phyloP scores from a whole-genome alignment of 2,329 filamentous ascomycete genomes.

The Ophiocordyceps sinensis region DNA sequence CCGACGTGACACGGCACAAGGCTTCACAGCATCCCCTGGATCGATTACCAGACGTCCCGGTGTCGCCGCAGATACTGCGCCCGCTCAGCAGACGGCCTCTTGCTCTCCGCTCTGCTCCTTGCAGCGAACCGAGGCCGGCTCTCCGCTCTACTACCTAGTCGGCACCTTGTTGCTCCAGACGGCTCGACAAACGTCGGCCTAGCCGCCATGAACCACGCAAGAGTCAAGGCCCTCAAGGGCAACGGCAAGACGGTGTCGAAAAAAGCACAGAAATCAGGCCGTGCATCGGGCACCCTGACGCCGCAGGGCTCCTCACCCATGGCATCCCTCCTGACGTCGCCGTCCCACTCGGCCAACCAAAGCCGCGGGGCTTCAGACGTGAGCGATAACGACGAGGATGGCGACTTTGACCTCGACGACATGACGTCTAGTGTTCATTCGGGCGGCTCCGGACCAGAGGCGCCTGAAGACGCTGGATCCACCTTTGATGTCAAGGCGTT shows the following conservation, averaged over 20 bases:
- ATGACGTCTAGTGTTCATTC: conserved; percentile 29
- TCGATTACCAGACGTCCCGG: neutral
- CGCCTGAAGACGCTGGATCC: conserved; percentile 53
- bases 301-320: conserved; percentile 45
- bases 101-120: no score
- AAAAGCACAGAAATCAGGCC: conserved; percentile 47
- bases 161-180: neutral
- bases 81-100: no score
- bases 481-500: conserved; percentile 47
- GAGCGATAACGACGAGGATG: conserved; percentile 37
- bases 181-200: neutral
- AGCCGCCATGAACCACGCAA: conserved; percentile 42
- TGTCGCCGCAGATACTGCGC: no score
- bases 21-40: neutral
- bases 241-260: conserved; percentile 58
- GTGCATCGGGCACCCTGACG: conserved; percentile 42
- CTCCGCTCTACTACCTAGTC: neutral
- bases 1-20: neutral
- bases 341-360: conserved; percentile 40
- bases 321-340: conserved; percentile 41
- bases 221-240: conserved; percentile 54
- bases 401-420: conserved; percentile 22
- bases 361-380: conserved; percentile 50
- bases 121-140: no score
- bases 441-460: conserved; percentile 26